Conservation (phyloP, 495 filamentous ascomycete species). For the Xylaria flabelliformis region DNA sequence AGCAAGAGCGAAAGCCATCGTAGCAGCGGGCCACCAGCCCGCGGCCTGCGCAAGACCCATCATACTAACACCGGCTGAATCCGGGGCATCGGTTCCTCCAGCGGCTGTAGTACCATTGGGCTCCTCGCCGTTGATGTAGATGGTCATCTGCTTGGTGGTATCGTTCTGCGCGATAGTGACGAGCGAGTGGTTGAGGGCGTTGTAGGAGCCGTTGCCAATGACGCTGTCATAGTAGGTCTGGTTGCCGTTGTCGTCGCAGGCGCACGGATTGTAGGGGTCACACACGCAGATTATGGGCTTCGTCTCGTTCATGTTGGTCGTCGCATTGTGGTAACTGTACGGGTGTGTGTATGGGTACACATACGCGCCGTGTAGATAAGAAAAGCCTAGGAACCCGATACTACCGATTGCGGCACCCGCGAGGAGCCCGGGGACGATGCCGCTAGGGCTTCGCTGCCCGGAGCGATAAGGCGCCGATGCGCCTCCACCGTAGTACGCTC, state of each 20-base stretch:
- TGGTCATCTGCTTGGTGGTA: conserved; percentile 59
- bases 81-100: conserved; percentile 54
- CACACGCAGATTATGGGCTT: conserved; percentile 79
- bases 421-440: conserved; percentile 64
- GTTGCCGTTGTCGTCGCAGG: conserved; percentile 75
- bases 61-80: conserved; percentile 43
- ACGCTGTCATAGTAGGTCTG: conserved; percentile 61
- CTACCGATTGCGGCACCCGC: conserved; percentile 59
- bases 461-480: conserved; percentile 69
- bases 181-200: conserved; percentile 65
- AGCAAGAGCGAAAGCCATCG: conserved; percentile 59
- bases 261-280: conserved; percentile 70
- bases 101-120: conserved; percentile 80
- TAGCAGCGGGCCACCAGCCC: conserved; percentile 67
- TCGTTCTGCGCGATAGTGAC: conserved; percentile 72
- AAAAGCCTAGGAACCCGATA: conserved; percentile 62
- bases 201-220: conserved; percentile 70
- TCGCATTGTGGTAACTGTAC: conserved; percentile 68
- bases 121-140: conserved; percentile 85
- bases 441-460: conserved; percentile 64
- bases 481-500: conserved; percentile 81
- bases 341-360: conserved; percentile 68
- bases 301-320: conserved; percentile 65
- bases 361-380: conserved; percentile 71
- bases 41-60: conserved; percentile 50